Base-by-base conservation (phyloP, 495 filamentous ascomycete species). In the Neurospora sp. region DNA sequence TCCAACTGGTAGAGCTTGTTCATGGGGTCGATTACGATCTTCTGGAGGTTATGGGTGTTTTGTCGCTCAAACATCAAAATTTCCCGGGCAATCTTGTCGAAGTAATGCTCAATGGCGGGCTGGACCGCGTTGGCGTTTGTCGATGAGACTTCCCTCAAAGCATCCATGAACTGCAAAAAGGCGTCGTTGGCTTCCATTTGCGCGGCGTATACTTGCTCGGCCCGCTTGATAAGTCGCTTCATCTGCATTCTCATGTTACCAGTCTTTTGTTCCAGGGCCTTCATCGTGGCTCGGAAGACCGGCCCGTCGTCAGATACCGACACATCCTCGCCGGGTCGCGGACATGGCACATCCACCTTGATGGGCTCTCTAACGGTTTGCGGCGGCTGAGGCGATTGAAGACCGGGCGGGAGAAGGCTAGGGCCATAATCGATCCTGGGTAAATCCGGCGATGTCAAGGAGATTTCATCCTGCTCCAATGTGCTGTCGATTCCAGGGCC, bases 31-130 rank as follows among this genome's bases (percentile, higher is more conserved):
- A 98, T 97, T 76, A 99, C 92, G 7, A 97, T 88, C 78, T 90
- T 95, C 77, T 97, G 95, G 42, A 99, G 84, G 79, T 97, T 95
- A 10, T 83, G 41, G 7, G 93, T 89, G 79, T 97, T 98, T 71
- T 93, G 90, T 75, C 88, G 88, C 83, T 98, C 95, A 74, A 97
- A 98, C 14, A 82, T 78, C 49, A 97, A 84, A 69, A 99, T 98
- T 81, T 98, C 94, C 69, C 90, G 90, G 12, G 94, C 95, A 74
- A 96, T 98, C 78, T 95, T 97, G 79, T 98, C 94, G 74, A 98
- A 99, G 78, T 99, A 99, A 79, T 99, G 95, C 70, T 99, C 96
- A 66, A 98, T 85, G 4, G 95, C 96, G 16, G 96, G 96, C 79
- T 96, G 93, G 27, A 99, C 95, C 2, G 96, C 96, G 78, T 97